A percentile compares a stretch with the other conserved stretches of the same genome.
Conservation (phyloP, 495 filamentous ascomycete genomes). For the Friedmanniomyces simplex region DNA sequence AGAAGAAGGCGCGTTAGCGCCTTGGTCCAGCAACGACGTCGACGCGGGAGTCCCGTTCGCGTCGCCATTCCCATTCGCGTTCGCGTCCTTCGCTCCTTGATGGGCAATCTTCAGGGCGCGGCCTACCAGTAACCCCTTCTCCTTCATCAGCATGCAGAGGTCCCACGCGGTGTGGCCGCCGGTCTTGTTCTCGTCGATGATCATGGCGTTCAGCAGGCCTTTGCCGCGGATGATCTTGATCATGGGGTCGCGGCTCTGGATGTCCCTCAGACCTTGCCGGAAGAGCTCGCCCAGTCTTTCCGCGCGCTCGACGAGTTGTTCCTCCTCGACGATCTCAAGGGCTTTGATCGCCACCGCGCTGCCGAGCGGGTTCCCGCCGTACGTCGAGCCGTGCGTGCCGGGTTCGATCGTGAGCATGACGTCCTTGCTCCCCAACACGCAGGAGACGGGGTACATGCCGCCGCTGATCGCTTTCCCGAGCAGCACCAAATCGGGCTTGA, state of each 20-base stretch:
- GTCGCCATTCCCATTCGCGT: constrained; percentile 23
- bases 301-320: constrained; percentile 72
- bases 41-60: constrained; percentile 27
- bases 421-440: constrained; percentile 77
- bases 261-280: constrained; percentile 57
- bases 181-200: constrained; percentile 85
- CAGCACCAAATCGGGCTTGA: constrained; percentile 90
- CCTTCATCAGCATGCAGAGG: constrained; percentile 88
- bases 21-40: constrained; percentile 21
- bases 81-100: constrained; percentile 16
- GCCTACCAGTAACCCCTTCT: constrained; percentile 82
- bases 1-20: constrained; percentile 12
- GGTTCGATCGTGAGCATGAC: constrained; percentile 97
- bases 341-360: constrained; percentile 94
- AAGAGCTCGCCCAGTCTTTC: constrained; percentile 75
- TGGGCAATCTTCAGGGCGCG: constrained; percentile 38
- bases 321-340: constrained; percentile 88
- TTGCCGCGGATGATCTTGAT: constrained; percentile 82
- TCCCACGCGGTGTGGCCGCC: constrained; percentile 92
- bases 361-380: constrained; percentile 94
- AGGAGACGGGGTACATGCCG: constrained; percentile 97
- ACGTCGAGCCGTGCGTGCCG: constrained; percentile 93
- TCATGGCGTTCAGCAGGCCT: constrained; percentile 89
- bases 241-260: constrained; percentile 55
- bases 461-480: constrained; percentile 96